A percentile compares a stretch with the other conserved stretches of the same genome.
phyloP scores from a whole-genome alignment of 202 grass and related monocot species.

The Setaria italica region DNA sequence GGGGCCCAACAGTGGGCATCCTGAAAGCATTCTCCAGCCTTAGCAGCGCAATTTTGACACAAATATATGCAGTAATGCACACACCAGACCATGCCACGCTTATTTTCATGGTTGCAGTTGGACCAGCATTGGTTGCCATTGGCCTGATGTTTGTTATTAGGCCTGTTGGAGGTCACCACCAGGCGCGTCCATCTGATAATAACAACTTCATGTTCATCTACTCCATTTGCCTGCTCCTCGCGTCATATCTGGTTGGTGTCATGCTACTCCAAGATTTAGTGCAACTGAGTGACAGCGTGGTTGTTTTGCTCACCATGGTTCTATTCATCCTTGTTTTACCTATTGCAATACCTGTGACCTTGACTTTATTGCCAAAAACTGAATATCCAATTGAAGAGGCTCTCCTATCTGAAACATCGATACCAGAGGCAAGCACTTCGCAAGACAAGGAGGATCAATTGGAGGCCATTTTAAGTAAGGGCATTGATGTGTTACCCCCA shows the following conservation, averaged over 20 bases:
- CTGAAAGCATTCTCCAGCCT: slow-evolving; percentile 86
- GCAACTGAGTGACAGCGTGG: slow-evolving; percentile 53
- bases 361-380: slow-evolving; percentile 58
- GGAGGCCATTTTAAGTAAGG: slow-evolving; percentile 72
- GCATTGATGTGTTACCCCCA: slow-evolving; percentile 54
- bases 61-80: slow-evolving; percentile 72
- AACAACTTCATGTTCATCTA: slow-evolving; percentile 85
- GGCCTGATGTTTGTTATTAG: slow-evolving; percentile 82
- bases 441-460: slow-evolving; percentile 52
- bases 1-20: slow-evolving; percentile 80
- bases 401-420: slow-evolving; percentile 54
- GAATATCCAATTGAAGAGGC: slow-evolving; percentile 66
- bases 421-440: slow-evolving; percentile 60
- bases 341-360: slow-evolving; percentile 57
- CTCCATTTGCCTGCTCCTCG: slow-evolving; percentile 71
- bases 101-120: slow-evolving; percentile 81
- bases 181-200: slow-evolving; percentile 66
- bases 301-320: slow-evolving; percentile 55
- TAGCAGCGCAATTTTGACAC: slow-evolving; percentile 80
- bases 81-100: slow-evolving; percentile 73
- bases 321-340: slow-evolving; percentile 64
- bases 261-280: slow-evolving; percentile 83
- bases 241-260: slow-evolving; percentile 79
- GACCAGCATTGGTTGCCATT: slow-evolving; percentile 76
- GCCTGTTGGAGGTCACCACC: slow-evolving; percentile 73